Evolutionary conservation across 306 rosid genomes (phyloP).

Genomic region (Prunus kanzakura): DNA sequence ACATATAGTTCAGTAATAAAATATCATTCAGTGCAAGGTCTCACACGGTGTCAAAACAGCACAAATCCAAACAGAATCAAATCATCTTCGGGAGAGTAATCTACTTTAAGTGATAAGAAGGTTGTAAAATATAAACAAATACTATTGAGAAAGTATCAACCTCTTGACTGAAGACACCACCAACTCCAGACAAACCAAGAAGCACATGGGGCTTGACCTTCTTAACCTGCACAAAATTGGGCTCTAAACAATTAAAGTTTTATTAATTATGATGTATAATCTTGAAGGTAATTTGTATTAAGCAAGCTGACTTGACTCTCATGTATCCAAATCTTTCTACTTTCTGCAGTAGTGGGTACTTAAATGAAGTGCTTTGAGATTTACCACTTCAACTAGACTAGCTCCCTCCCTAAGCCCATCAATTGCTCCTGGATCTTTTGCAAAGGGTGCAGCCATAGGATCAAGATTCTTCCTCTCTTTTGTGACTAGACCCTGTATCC

Average conservation of each 20-base stretch:
- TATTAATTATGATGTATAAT: conserved; percentile 8
- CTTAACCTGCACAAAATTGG: conserved; percentile 58
- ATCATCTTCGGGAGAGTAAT: conserved; percentile 17
- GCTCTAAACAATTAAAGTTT: conserved; percentile 20
- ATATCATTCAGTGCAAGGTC: not conserved
- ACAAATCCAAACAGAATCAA: conserved; percentile 20
- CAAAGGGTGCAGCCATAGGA: conserved; percentile 90
- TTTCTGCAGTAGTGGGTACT: conserved; percentile 4
- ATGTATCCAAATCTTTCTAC: conserved; percentile 4
- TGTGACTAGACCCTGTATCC: conserved; percentile 87
- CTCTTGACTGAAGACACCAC: conserved; percentile 92
- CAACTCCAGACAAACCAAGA: conserved; percentile 97
- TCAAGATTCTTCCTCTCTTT: conserved; percentile 73
- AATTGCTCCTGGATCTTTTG: conserved; percentile 60
- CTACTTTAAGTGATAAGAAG: not conserved
- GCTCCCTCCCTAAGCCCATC: conserved; percentile 94
- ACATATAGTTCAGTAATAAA: not conserved
- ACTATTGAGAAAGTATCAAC: conserved; percentile 38
- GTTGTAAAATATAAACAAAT: conserved; percentile 19
- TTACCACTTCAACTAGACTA: conserved; percentile 91
- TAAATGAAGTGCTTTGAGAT: conserved; percentile 20
- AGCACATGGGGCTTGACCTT: conserved; percentile 91
- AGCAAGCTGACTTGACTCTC: conserved; percentile 12
- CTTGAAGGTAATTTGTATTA: conserved; percentile 8
- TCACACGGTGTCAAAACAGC: conserved; percentile 21